phyloP scores from a whole-genome alignment of 306 rosid genomes.

The Abrus precatorius region DNA sequence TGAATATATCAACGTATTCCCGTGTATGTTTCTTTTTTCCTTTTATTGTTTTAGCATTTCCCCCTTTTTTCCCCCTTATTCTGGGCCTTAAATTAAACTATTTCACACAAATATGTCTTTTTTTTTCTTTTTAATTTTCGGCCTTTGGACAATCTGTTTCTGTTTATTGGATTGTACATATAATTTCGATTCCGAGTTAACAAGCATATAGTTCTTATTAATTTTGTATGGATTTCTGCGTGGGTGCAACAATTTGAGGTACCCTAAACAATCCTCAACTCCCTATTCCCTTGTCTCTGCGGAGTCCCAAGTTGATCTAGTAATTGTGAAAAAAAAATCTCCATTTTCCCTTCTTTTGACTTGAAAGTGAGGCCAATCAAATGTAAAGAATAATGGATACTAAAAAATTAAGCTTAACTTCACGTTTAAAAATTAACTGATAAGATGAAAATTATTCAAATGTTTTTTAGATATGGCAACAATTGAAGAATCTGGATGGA shows the following conservation, averaged over 20 bases:
- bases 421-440: no score
- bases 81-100: conserved; percentile 25
- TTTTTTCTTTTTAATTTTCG: background rate
- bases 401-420: background rate
- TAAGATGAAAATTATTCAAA: no score
- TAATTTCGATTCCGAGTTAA: background rate
- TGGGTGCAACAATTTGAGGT: conserved; percentile 1
- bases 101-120: background rate
- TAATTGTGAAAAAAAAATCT: background rate
- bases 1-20: conserved; percentile 3
- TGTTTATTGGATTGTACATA: background rate
- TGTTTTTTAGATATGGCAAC: no score
- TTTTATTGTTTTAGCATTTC: conserved; percentile 30
- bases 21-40: conserved; percentile 8
- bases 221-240: conserved; percentile 8
- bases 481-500: no score
- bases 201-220: background rate
- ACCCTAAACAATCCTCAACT: background rate
- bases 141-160: background rate
- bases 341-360: no score
- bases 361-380: background rate
- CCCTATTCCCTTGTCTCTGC: no score
- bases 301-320: background rate
- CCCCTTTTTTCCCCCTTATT: background rate
- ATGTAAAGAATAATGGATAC: background rate